Percentiles rank a stretch among this genome's conserved stretches.
Evolutionary conservation across 2,329 filamentous ascomycete species (phyloP).

Genomic region (Trichoderma cornu-damae): DNA sequence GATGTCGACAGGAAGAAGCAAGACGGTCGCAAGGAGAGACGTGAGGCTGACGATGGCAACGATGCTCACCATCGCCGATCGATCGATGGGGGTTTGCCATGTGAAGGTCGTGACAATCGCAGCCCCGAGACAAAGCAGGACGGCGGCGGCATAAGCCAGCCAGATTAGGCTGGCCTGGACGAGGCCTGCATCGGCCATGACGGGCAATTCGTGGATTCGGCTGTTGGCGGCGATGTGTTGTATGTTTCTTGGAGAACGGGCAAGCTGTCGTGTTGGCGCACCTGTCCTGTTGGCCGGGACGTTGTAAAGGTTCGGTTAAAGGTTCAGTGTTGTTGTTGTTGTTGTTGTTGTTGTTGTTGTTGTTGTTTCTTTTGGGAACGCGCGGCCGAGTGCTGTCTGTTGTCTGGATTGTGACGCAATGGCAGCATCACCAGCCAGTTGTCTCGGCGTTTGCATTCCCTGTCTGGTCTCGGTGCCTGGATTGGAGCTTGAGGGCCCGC

Average conservation of each 20-base stretch:
- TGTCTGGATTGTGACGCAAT: conserved; percentile 23
- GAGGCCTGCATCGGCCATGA: conserved; percentile 49
- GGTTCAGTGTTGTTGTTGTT: conserved; percentile 11
- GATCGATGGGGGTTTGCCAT: conserved; percentile 84
- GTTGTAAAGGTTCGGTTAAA: neutral
- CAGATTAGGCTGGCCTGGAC: conserved; percentile 90
- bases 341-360: too few species aligned
- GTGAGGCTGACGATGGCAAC: conserved; percentile 86
- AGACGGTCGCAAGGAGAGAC: conserved; percentile 80
- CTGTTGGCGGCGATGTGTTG: neutral
- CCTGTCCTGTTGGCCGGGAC: neutral
- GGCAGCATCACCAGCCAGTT: conserved; percentile 17
- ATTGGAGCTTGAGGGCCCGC: neutral
- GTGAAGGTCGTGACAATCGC: conserved; percentile 82
- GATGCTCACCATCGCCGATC: conserved; percentile 72
- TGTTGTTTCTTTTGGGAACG: conserved; percentile 11
- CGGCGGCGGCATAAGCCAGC: conserved; percentile 82
- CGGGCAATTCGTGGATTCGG: conserved; percentile 14
- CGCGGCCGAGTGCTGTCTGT: conserved; percentile 9
- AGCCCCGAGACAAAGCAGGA: conserved; percentile 69
- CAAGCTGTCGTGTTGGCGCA: neutral
- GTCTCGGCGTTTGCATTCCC: conserved; percentile 12
- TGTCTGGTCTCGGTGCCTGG: conserved; percentile 16
- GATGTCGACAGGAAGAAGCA: conserved; percentile 91
- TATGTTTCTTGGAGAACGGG: neutral